Conservation (phyloP, 2,329 filamentous ascomycete genomes). For the Hypoxylon sp. region DNA sequence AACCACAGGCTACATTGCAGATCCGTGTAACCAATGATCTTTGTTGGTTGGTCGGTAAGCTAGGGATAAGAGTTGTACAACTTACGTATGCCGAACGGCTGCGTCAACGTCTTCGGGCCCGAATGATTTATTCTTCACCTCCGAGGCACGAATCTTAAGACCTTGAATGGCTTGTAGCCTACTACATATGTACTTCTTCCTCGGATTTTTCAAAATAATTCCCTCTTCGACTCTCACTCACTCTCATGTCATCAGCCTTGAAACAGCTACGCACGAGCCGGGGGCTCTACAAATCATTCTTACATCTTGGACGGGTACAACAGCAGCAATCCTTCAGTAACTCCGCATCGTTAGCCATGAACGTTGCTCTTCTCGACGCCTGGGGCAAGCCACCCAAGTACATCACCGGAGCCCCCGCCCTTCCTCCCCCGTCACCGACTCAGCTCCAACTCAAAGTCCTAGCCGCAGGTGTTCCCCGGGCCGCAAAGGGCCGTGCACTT, state of each 20-base stretch:
- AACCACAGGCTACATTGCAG: not conserved
- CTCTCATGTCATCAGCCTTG: constrained; percentile 20
- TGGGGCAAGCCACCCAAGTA: constrained; percentile 30
- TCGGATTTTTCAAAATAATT: constrained; percentile 5
- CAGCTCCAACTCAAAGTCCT: constrained; percentile 29
- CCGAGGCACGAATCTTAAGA: constrained; percentile 1
- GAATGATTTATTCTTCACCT: constrained; percentile 7
- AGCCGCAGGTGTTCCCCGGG: constrained; percentile 30
- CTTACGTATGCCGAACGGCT: constrained; percentile 1
- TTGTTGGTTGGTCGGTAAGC: constrained; percentile 14
- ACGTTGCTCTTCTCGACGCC: constrained; percentile 20
- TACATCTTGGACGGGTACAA: constrained; percentile 10
- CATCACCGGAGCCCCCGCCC: constrained; percentile 11
- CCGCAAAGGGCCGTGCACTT: constrained; percentile 14
- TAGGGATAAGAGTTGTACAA: not conserved
- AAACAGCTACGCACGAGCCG: constrained; percentile 14
- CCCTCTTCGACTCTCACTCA: not conserved
- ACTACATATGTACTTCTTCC: not conserved
- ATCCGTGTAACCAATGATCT: not conserved
- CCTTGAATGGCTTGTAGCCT: not conserved
- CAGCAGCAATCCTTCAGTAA: constrained; percentile 13
- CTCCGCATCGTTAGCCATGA: constrained; percentile 20
- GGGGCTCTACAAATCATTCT: constrained; percentile 15
- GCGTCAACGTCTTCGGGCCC: constrained; percentile 3
- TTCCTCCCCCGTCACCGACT: constrained; percentile 25